Evolutionary conservation across 2,329 filamentous ascomycete species (phyloP), one percentile per base, ranked within the genome.

Genomic region (Penicillium sp.): DNA sequence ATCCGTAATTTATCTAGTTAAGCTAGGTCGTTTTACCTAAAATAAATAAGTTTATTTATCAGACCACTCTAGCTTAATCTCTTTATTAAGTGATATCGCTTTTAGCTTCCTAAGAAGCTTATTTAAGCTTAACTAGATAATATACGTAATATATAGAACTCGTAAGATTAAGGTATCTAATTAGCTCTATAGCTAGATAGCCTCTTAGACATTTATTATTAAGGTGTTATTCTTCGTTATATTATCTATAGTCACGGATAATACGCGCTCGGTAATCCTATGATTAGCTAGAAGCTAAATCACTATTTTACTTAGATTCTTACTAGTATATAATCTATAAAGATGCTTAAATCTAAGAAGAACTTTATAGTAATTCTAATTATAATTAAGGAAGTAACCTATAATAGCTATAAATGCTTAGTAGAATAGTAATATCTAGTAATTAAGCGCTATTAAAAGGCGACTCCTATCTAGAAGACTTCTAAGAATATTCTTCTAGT

Each of bases 31-130:
- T 45, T 13, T 45, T 13, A 19, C 26, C 19, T 45, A 12, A 26
- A 45, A 45, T 45, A 6, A 19, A n/a, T n/a, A n/a, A n/a, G 22
- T 45, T 45, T 12, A 12, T 45, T 45, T 2, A 45, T 45, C 5
- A 33, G 54, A 45, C 55, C 42, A 59, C 22, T 60, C 22, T 8
- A 15, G 17, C 15, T 61, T 33, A 19, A 42, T 49, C 30, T 33
- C 44, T 17, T 59, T 19, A 59, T 61, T 59, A 13, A 12, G 17
- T 38, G 22, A 49, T 13, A 17, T 40, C 4, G 35, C 57, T 40
- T 63, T 60, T 19, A 61, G 49, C 15, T 62, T 33, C 8, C 60
- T 26, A 65, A 61, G 55, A 15, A 62, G 60, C n/a, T 65, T 7
- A 24, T 62, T 47, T 12, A 64, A 28, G 35, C 61, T 59, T 12